Percentiles rank a stretch among this genome's conserved stretches.
Evolutionary conservation across 2,329 filamentous ascomycete species (phyloP).

Genomic region (Penicillium sp.): DNA sequence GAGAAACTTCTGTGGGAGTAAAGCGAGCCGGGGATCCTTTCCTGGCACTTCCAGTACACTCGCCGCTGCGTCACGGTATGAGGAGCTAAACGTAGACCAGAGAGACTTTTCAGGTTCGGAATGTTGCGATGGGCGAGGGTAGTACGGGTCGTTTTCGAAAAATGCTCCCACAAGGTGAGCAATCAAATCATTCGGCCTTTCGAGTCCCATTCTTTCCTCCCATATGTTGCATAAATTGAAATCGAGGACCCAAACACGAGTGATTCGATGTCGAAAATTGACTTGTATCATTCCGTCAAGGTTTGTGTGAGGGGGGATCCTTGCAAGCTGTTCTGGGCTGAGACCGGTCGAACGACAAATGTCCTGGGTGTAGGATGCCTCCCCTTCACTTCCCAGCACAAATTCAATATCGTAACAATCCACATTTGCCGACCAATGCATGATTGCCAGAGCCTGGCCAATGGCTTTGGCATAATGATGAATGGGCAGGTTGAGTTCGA

Average conservation of each 20-base stretch:
- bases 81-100: conserved; percentile 6
- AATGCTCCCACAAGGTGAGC: conserved; percentile 7
- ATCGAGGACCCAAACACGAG: conserved; percentile 2
- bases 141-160: conserved; percentile 14
- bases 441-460: conserved; percentile 8
- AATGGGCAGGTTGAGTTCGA: conserved; percentile 10
- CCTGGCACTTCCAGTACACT: too few species aligned
- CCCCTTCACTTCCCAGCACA: conserved; percentile 10
- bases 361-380: not conserved
- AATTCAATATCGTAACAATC: conserved; percentile 18
- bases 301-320: conserved; percentile 3
- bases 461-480: conserved; percentile 1
- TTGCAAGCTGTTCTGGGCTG: not conserved
- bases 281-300: not conserved
- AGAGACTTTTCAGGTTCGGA: not conserved
- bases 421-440: conserved; percentile 14
- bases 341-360: not conserved
- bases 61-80: too few species aligned
- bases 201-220: not conserved
- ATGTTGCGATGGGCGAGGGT: conserved; percentile 1
- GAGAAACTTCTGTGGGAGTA: too few species aligned
- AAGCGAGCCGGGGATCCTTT: too few species aligned
- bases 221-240: conserved; percentile 11
- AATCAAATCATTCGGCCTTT: conserved; percentile 3
- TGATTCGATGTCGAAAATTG: not conserved